These are phyloP conservation scores for Mortierella hygrophila DNA, from an alignment of 192 early-diverging fungal species.

Conservation along the genomic window DNA sequence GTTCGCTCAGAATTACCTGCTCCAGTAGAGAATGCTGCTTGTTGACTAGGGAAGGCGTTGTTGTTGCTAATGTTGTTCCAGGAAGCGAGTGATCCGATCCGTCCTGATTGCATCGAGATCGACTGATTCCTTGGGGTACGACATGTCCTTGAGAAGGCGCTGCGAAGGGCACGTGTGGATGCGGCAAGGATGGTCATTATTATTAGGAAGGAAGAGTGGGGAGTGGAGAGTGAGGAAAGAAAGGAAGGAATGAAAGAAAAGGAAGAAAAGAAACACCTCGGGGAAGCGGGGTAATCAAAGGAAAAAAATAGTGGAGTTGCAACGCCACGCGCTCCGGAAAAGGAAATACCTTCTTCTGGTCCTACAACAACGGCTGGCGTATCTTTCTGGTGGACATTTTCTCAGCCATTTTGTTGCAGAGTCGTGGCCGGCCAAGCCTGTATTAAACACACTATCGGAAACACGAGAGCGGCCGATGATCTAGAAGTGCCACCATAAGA, in stretches of 20 bases:
- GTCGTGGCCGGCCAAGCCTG: too few species aligned
- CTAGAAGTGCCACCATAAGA: too few species aligned
- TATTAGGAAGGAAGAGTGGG: not conserved
- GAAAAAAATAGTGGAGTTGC: not conserved
- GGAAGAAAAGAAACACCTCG: not conserved
- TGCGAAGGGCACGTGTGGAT: not conserved
- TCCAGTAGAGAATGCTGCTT: slow-evolving; percentile 22
- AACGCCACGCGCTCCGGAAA: not conserved
- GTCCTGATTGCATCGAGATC: not conserved
- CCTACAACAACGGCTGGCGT: not conserved
- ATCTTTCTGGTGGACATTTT: not conserved
- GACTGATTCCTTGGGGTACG: slow-evolving; percentile 14
- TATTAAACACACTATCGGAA: too few species aligned
- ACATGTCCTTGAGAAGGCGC: slow-evolving; percentile 17
- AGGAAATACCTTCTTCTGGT: not conserved
- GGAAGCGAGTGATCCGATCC: slow-evolving; percentile 12
- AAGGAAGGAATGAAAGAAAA: not conserved
- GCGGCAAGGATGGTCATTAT: slow-evolving; percentile 1
- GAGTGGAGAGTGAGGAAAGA: not conserved
- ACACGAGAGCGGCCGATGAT: too few species aligned
- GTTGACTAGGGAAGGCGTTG: not conserved
- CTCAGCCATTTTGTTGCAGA: too few species aligned
- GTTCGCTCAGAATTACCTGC: slow-evolving; percentile 15
- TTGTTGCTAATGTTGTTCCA: not conserved
- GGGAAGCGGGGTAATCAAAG: not conserved